Percentiles rank a stretch among this genome's conserved stretches.
Conservation (phyloP, 345 rosid species). For the Anastatica hierochuntica region DNA sequence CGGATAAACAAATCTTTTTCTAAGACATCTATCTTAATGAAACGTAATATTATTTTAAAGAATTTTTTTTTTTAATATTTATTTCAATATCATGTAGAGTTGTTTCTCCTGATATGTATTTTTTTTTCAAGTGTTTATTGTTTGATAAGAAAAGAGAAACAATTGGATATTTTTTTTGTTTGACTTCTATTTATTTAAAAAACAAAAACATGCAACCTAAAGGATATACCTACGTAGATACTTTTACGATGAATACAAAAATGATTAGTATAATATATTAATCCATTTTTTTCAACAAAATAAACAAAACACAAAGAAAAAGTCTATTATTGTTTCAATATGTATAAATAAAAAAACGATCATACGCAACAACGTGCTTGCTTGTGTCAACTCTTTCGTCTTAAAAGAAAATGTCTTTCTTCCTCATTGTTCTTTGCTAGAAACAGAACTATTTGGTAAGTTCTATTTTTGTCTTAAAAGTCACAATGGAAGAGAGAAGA, state of each 20-base stretch:
- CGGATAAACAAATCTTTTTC: too few species aligned
- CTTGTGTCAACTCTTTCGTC: slow-evolving; percentile 9
- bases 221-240: slow-evolving; percentile 26
- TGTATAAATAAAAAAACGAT: not conserved
- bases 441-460: not conserved
- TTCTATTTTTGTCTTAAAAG: not conserved
- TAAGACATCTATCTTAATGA: too few species aligned
- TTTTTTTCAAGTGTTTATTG: too few species aligned
- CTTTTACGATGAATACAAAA: too few species aligned
- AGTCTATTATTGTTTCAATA: slow-evolving; percentile 1
- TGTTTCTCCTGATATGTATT: too few species aligned
- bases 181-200: slow-evolving; percentile 11
- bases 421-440: not conserved
- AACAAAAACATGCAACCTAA: not conserved
- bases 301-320: not conserved
- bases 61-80: too few species aligned
- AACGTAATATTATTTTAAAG: too few species aligned
- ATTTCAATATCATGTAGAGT: too few species aligned
- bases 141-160: not conserved
- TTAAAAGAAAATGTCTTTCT: slow-evolving; percentile 10
- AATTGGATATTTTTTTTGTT: not conserved
- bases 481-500: slow-evolving; percentile 11
- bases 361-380: slow-evolving; percentile 28
- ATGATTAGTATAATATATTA: not conserved
- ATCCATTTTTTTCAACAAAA: not conserved